Base-by-base conservation (phyloP, 495 filamentous ascomycete species). In the Penicillium herquei region DNA sequence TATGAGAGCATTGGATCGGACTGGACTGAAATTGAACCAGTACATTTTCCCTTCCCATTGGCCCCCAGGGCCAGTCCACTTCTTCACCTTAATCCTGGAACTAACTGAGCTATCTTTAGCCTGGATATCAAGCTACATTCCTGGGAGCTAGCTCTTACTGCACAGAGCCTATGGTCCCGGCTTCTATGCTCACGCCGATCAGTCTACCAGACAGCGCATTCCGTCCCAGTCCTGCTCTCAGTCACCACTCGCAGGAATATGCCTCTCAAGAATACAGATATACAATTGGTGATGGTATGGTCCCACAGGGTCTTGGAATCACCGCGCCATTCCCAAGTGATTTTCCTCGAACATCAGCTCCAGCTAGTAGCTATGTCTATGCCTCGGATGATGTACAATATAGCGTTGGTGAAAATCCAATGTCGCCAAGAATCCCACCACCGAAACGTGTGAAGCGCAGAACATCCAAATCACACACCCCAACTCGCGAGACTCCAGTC, bases 161-260 rank as follows among this genome's bases (percentile, higher is more conserved):
- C 54, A 62, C 66, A 16, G 62, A 65, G 32, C 54, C 69, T 18
- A 48, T 72, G 44, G 72, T 65, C 13, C 67, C 57, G 51, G 43
- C 67, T 31, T 31, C 53, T 46, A 64, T 74, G 37, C 51, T 75
- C 30, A 77, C 74, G 2, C 74, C 75, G 26, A 70, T 74, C 59
- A 74, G 74, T 49, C 67, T 78, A 1, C 67, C 71, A 13, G 75
- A 76, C 43, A 73, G 47, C 55, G 65, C 71, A 45, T 74, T 70
- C 33, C 53, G 62, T 39, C 62, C 70, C 10, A 76, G 71, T 45
- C 75, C 75, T 42, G 73, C 63, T 12, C 49, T 76, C 49, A 72
- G 71, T 49, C 69, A 74, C 41, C 72, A 72, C 51, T 70, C 70
- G 42, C 71, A 72, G 52, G 62, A 61, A n/a, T 65, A 61, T 35